These are phyloP conservation scores for Helotiales sp. DNA, from an alignment of 2,329 filamentous ascomycete genomes.

Conservation along the genomic window DNA sequence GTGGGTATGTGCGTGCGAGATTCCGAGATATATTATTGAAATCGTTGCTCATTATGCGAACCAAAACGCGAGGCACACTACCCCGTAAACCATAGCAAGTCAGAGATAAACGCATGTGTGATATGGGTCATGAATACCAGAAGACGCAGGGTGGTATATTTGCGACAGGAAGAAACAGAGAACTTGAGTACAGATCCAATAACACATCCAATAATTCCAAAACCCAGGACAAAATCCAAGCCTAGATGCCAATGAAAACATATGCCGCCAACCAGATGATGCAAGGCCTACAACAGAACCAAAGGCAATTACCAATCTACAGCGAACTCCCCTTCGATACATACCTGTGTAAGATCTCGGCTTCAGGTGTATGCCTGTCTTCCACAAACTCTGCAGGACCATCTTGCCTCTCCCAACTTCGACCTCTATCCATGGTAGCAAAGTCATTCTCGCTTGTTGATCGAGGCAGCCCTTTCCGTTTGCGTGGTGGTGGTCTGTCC, in stretches of 20 bases:
- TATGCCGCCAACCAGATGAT: conserved; percentile 4
- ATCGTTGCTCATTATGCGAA: too few relatives aligned
- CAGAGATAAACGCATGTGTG: too few relatives aligned
- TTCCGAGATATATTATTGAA: too few relatives aligned
- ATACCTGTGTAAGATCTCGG: conserved; percentile 21
- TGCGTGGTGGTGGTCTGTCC: background rate
- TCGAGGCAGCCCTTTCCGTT: conserved; percentile 12
- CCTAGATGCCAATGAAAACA: background rate
- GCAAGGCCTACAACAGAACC: background rate
- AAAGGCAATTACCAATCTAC: conserved; percentile 19
- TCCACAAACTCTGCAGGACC: background rate
- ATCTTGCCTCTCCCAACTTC: background rate
- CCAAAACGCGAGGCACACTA: too few relatives aligned
- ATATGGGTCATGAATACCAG: background rate
- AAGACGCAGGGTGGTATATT: conserved; percentile 10
- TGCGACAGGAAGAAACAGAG: background rate
- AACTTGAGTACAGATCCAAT: background rate
- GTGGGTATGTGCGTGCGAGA: too few relatives aligned
- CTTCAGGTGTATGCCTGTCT: conserved; percentile 22
- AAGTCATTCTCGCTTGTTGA: conserved; percentile 33
- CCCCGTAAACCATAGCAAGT: too few relatives aligned
- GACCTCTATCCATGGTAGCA: conserved; percentile 17
- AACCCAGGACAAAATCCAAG: conserved; percentile 1
- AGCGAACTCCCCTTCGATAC: conserved; percentile 35
- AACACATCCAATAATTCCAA: background rate